Evolutionary conservation across 2,329 filamentous ascomycete genomes (phyloP).

Genomic region (Paracamarosporium sp.): DNA sequence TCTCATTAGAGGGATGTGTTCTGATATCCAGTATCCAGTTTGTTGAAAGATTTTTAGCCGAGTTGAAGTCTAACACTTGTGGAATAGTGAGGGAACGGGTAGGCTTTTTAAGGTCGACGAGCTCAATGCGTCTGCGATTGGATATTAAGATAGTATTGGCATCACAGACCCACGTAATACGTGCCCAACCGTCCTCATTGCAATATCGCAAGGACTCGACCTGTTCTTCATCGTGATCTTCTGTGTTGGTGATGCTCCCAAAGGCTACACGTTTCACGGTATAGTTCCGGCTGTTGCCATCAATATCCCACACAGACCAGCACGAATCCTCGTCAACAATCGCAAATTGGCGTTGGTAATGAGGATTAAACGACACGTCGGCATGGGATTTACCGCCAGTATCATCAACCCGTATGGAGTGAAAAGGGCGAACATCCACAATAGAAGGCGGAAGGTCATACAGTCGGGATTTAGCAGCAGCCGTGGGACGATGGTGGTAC

Average conservation of each 20-base stretch:
- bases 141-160: conserved; percentile 60
- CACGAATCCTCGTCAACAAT: conserved; percentile 69
- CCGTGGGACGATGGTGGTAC: conserved; percentile 19
- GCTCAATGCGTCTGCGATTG: conserved; percentile 50
- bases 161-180: conserved; percentile 57
- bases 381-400: conserved; percentile 65
- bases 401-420: conserved; percentile 58
- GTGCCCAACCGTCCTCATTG: conserved; percentile 57
- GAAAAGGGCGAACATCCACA: conserved; percentile 63
- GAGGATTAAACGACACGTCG: conserved; percentile 71
- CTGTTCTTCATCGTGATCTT: background rate
- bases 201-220: background rate
- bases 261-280: conserved; percentile 40
- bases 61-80: conserved; percentile 21
- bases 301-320: conserved; percentile 73
- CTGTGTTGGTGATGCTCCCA: conserved; percentile 17
- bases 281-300: conserved; percentile 38
- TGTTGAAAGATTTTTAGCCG: conserved; percentile 22
- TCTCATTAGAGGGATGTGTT: conserved; percentile 53
- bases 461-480: conserved; percentile 21
- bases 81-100: conserved; percentile 29
- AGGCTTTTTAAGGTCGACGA: conserved; percentile 43
- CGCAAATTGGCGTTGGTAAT: conserved; percentile 65
- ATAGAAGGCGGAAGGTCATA: conserved; percentile 52
- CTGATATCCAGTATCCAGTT: conserved; percentile 66